Evolutionary conservation across 768 basidiomycete genomes (phyloP).

Genomic region (Collybia sordida): DNA sequence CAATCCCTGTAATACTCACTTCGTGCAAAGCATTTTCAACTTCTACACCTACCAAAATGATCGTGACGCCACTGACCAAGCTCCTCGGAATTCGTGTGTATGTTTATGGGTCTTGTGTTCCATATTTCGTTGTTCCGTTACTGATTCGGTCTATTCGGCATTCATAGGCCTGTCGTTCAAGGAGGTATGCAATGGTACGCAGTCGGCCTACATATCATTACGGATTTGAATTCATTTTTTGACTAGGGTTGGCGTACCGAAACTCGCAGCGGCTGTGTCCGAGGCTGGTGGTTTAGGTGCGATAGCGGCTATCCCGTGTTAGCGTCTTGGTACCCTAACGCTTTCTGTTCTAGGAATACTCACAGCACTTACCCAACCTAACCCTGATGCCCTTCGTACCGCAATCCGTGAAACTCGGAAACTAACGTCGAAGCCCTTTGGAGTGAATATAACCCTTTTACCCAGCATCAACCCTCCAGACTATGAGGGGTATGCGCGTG

Average conservation of each 20-base stretch:
- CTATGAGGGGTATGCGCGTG: constrained; percentile 81
- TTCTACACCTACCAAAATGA: constrained; percentile 24
- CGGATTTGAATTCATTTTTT: background rate
- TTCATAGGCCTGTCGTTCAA: constrained; percentile 71
- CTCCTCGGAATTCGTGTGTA: constrained; percentile 68
- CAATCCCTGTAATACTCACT: background rate
- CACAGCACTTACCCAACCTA: constrained; percentile 87
- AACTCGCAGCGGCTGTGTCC: constrained; percentile 73
- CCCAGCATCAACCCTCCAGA: constrained; percentile 91
- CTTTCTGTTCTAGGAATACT: constrained; percentile 54
- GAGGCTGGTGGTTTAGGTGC: constrained; percentile 80
- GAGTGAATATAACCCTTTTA: constrained; percentile 84
- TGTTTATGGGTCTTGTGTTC: constrained; percentile 20
- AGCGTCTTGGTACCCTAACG: background rate
- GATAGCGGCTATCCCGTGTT: constrained; percentile 11
- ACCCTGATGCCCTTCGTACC: constrained; percentile 73
- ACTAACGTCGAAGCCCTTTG: constrained; percentile 74
- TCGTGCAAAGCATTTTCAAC: constrained; percentile 1
- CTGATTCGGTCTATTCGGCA: background rate
- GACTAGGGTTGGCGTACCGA: constrained; percentile 75
- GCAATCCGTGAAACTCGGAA: constrained; percentile 79
- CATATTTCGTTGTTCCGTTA: constrained; percentile 2
- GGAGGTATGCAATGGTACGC: constrained; percentile 89
- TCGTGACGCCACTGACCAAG: constrained; percentile 61
- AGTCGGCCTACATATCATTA: background rate